Evolutionary conservation across 768 basidiomycete genomes (phyloP).

Genomic region (Termitomyces titanicus): DNA sequence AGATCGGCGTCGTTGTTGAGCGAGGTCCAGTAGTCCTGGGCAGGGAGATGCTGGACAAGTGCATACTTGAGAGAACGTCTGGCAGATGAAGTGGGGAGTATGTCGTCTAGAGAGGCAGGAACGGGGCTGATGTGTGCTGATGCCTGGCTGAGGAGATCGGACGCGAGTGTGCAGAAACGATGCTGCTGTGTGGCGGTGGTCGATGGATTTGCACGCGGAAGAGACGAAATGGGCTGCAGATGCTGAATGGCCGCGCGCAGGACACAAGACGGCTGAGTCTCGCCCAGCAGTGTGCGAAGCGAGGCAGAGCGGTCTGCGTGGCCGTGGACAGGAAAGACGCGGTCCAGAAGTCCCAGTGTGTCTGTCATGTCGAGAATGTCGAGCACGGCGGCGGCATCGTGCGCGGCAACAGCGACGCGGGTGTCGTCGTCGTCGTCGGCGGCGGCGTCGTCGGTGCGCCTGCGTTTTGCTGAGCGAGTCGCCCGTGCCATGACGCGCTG

Average conservation of each 20-base stretch:
- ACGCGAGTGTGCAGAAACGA: conserved; percentile 71
- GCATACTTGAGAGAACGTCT: conserved; percentile 56
- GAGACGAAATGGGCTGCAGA: conserved; percentile 65
- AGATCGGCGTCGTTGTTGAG: conserved; percentile 43
- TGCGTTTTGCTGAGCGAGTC: conserved; percentile 71
- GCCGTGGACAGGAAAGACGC: conserved; percentile 60
- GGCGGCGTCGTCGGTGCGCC: conserved; percentile 44
- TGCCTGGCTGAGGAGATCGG: conserved; percentile 69
- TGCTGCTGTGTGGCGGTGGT: conserved; percentile 65
- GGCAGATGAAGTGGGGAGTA: conserved; percentile 32
- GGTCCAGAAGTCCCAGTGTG: conserved; percentile 73
- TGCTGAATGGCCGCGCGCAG: conserved; percentile 64
- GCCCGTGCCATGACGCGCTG: conserved; percentile 61
- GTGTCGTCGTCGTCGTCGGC: conserved; percentile 43
- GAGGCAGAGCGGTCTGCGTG: conserved; percentile 39
- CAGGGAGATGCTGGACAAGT: conserved; percentile 74
- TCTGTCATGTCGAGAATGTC: conserved; percentile 64
- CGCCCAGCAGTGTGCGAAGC: conserved; percentile 53
- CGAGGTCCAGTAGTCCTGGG: conserved; percentile 78
- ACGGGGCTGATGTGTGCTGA: conserved; percentile 45
- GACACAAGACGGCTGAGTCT: conserved; percentile 49
- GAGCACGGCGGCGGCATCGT: conserved; percentile 51
- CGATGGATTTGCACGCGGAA: conserved; percentile 61
- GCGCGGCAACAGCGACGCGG: conserved; percentile 20
- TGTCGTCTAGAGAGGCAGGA: conserved; percentile 41